Evolutionary conservation across 768 basidiomycete species (phyloP).

Genomic region (Termitomyces sp.): DNA sequence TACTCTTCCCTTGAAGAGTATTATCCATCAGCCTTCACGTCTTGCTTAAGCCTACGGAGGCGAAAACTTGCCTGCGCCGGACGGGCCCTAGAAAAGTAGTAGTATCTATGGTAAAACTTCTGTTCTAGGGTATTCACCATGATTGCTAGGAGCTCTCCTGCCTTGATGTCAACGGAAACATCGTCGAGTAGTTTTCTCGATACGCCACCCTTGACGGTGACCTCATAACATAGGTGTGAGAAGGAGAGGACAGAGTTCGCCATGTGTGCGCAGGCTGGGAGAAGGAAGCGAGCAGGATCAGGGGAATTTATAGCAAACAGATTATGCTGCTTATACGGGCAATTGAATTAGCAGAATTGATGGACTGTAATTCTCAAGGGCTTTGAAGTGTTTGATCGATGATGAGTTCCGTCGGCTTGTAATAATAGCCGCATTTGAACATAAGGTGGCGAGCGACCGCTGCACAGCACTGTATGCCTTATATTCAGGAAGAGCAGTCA

Average conservation of each 20-base stretch:
- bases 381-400: neutral
- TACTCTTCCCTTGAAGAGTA: slow-evolving; percentile 32
- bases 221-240: slow-evolving; percentile 28
- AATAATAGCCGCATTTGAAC: neutral
- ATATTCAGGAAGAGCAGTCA: neutral
- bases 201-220: slow-evolving; percentile 18
- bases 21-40: neutral
- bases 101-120: neutral
- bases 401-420: neutral
- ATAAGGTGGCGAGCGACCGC: neutral
- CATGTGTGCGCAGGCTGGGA: neutral
- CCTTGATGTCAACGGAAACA: slow-evolving; percentile 31
- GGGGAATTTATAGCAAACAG: neutral
- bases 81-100: slow-evolving; percentile 29
- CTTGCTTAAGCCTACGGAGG: slow-evolving; percentile 6
- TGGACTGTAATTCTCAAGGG: neutral
- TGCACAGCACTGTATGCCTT: neutral
- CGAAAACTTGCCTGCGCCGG: slow-evolving; percentile 32
- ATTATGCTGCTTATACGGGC: neutral
- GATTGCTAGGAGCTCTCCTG: slow-evolving; percentile 37
- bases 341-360: neutral
- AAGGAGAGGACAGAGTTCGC: slow-evolving; percentile 26
- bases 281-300: neutral
- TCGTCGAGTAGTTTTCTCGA: slow-evolving; percentile 32
- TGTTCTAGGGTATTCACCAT: slow-evolving; percentile 25